Percentiles rank a stretch among this genome's conserved stretches.
Conservation (phyloP, 306 rosid species). For the Alnus rubra region DNA sequence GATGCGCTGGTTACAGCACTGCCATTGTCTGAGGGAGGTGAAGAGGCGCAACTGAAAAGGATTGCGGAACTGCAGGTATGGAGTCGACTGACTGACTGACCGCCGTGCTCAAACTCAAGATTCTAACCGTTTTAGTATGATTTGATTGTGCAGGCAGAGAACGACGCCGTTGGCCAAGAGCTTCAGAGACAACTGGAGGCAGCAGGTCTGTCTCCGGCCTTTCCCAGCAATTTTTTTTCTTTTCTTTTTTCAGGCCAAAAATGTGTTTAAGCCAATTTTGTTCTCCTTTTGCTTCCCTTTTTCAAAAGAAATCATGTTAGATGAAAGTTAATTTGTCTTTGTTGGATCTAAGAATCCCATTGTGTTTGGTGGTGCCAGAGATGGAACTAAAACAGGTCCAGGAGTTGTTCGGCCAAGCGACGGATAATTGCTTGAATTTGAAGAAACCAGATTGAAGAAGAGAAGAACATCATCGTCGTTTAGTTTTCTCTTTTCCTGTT, state of each 20-base stretch:
- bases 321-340: no score
- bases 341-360: constrained; percentile 14
- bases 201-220: constrained; percentile 57
- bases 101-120: no score
- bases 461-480: background rate
- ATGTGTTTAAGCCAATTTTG: no score
- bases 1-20: constrained; percentile 84
- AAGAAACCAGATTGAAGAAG: constrained; percentile 63
- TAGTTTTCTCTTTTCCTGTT: no score
- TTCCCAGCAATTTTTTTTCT: background rate
- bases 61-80: constrained; percentile 83
- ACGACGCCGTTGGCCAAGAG: constrained; percentile 78
- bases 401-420: constrained; percentile 70
- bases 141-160: constrained; percentile 65
- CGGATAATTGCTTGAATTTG: constrained; percentile 84
- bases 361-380: constrained; percentile 54
- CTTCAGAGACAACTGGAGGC: constrained; percentile 92
- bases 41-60: constrained; percentile 74
- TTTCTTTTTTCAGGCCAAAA: no score
- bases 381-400: constrained; percentile 66
- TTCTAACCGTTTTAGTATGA: background rate
- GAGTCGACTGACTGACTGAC: constrained; percentile 6
- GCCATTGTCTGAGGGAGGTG: constrained; percentile 74
- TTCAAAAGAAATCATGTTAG: background rate
- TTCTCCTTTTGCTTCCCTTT: background rate